Percentiles rank a stretch among this genome's conserved stretches.
phyloP scores from a whole-genome alignment of 805 yeast genomes.

The Saccharomycopsis javanensis region DNA sequence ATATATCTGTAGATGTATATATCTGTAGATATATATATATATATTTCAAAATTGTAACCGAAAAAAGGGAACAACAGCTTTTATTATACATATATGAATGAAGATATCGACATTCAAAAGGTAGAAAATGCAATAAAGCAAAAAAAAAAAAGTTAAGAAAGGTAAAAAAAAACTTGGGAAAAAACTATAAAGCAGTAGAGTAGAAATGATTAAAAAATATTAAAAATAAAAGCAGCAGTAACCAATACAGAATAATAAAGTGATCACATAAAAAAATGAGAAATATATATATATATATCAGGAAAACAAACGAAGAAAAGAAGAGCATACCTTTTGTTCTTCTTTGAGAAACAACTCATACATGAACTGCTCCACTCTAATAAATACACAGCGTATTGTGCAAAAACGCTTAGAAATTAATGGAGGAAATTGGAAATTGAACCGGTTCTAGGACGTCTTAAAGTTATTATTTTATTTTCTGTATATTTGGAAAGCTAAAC shows the following conservation, averaged over 20 bases:
- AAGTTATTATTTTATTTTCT: no score
- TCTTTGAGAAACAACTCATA: not conserved
- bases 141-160: not conserved
- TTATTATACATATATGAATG: not conserved
- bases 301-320: constrained; percentile 13
- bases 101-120: not conserved
- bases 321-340: not conserved
- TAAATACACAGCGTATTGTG: constrained; percentile 1
- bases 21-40: no score
- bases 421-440: not conserved
- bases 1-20: no score
- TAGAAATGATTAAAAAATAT: not conserved
- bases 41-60: not conserved
- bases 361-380: not conserved
- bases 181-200: not conserved
- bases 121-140: not conserved
- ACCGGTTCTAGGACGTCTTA: no score
- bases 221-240: not conserved
- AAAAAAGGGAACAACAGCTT: not conserved
- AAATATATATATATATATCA: constrained; percentile 24
- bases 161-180: not conserved
- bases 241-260: not conserved
- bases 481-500: no score
- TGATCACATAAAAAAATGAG: not conserved
- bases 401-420: not conserved